Evolutionary conservation across 129 eudicot genomes (phyloP), one percentile per base, ranked within the genome.

Genomic region (Tagetes erecta): DNA sequence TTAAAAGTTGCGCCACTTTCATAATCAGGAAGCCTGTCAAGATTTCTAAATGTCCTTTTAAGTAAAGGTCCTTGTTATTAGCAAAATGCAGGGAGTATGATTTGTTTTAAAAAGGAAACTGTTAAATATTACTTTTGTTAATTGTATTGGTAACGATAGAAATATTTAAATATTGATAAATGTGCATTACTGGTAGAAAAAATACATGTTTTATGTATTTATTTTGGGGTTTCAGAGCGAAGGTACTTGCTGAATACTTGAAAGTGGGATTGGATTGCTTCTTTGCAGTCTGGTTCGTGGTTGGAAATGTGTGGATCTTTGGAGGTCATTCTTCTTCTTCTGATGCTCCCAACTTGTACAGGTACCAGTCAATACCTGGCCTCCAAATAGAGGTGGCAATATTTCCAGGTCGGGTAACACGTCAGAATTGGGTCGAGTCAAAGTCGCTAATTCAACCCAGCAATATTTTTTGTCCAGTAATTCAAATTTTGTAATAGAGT

Each of bases 211-310:
- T 45, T 20, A 20, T 20, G 27, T 20, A 20, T 20, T 20, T 20
- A 20, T 0, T 20, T 20, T 20, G 27, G 27, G 5, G 34, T 69
- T 55, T 62, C 88, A 93, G 98, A 76, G 63, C 88, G 35, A 93
- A 93, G 86, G 86, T 68, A 31, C 78, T 86, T 60, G 78, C 87
- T 67, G 98, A 93, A 76, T 90, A 93, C 84, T 82, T 93, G 62
- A 93, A 93, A 83, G 86, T 90, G 92, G 96, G 87, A 51, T 73
- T 93, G 77, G 98, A 93, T 83, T 93, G 98, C 91, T 93, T 93
- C 84, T 93, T 93, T 84, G 98, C 98, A 7, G 88, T 93, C 59
- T 93, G 98, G 98, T 93, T 93, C 64, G 97, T 93, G 74, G 98
- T 93, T 72, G 98, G 98, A 76, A 93, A 90, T 78, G 97, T 93